phyloP scores from a whole-genome alignment of 2,329 filamentous ascomycete genomes.

The Aspergillus carbonarius region DNA sequence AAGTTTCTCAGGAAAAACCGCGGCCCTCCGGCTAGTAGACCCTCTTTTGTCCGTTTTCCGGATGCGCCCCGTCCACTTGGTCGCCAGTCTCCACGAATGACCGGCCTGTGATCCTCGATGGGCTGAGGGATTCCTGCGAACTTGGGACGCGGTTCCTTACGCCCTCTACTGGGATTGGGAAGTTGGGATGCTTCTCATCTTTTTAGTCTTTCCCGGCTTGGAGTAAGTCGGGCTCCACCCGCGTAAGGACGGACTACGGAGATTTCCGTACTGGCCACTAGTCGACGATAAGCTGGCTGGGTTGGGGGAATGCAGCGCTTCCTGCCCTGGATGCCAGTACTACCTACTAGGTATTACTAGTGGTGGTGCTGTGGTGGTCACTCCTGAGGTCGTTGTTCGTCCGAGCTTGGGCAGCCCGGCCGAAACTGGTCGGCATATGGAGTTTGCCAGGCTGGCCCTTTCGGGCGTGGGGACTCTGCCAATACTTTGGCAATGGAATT shows the following conservation, averaged over 20 bases:
- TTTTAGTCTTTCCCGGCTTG: slow-evolving; percentile 3
- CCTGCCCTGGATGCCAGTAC: no score
- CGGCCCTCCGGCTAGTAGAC: slow-evolving; percentile 9
- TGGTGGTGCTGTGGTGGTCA: background rate
- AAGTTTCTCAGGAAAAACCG: background rate
- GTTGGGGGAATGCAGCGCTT: background rate
- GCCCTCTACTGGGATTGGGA: background rate
- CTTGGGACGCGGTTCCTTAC: background rate
- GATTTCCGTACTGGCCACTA: slow-evolving; percentile 3
- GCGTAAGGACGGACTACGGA: background rate
- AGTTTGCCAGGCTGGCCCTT: slow-evolving; percentile 1
- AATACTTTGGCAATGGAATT: background rate
- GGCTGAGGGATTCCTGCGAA: slow-evolving; percentile 5
- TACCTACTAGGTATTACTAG: background rate
- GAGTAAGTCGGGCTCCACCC: slow-evolving; percentile 1
- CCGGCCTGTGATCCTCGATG: slow-evolving; percentile 13
- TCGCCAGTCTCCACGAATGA: slow-evolving; percentile 18
- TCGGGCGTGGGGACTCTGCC: background rate
- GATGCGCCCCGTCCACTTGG: slow-evolving; percentile 12
- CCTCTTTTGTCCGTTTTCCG: slow-evolving; percentile 12
- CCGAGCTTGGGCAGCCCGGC: slow-evolving; percentile 7
- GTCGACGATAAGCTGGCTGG: slow-evolving; percentile 6
- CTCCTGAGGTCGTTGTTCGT: background rate
- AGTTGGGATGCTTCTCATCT: background rate
- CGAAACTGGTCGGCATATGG: slow-evolving; percentile 5